These are phyloP conservation scores for Tubosaeta sp. DNA, from an alignment of 768 basidiomycete genomes.

Conservation along the genomic window DNA sequence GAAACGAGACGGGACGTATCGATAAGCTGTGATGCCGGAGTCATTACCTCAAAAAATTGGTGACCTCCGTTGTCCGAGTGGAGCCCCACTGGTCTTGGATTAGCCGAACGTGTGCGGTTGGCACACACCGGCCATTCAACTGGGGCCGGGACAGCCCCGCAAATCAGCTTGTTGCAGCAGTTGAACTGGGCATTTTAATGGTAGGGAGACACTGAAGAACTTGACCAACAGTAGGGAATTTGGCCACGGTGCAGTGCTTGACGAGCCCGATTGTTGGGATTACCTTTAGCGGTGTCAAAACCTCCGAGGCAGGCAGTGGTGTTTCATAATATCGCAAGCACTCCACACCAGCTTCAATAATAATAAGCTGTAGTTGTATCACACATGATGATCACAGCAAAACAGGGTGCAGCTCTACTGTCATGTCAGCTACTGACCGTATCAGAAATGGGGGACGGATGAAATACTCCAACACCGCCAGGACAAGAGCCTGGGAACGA, in stretches of 20 bases:
- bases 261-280: no score
- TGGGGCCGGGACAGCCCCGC: no score
- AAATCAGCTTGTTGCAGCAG: no score
- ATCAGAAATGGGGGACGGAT: background rate
- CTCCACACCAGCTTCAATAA: no score
- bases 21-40: constrained; percentile 14
- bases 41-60: background rate
- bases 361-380: background rate
- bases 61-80: background rate
- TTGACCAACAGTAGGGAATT: background rate
- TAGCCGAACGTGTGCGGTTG: background rate
- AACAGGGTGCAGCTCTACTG: background rate
- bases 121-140: background rate
- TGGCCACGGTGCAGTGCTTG: background rate
- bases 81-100: constrained; percentile 5
- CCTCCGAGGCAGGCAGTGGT: no score
- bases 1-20: background rate
- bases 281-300: no score
- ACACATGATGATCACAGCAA: background rate
- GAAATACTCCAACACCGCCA: background rate
- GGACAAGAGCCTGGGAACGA: no score
- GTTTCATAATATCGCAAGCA: no score
- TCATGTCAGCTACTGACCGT: background rate
- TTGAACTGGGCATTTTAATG: no score
- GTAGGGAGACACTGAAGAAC: no score